These are phyloP conservation scores for Pholiota microspora DNA, from an alignment of 768 basidiomycete species.

Conservation along the genomic window DNA sequence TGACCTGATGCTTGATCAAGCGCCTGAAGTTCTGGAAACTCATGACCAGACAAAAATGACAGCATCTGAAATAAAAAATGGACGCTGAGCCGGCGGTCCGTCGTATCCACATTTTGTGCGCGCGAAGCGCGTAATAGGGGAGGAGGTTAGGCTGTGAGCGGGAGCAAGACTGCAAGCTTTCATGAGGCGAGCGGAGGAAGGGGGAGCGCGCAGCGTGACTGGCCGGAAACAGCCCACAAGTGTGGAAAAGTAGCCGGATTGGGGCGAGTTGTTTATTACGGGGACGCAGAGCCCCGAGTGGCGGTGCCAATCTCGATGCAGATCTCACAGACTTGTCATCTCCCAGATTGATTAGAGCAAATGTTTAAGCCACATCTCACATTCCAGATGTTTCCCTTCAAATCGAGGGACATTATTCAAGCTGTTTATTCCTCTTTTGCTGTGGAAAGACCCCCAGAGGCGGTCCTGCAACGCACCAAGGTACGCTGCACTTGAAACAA, in stretches of 20 bases:
- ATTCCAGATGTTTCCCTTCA: conserved; percentile 11
- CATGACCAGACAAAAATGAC: neutral
- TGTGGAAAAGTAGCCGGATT: neutral
- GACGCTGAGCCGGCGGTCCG: conserved; percentile 3
- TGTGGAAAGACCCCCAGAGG: conserved; percentile 12
- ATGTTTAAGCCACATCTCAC: conserved; percentile 34
- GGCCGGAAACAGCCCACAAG: conserved; percentile 6
- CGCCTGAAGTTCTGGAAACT: neutral
- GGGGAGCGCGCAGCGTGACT: neutral
- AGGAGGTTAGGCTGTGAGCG: neutral
- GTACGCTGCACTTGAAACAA: conserved; percentile 14
- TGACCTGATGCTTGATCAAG: neutral
- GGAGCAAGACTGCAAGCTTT: neutral
- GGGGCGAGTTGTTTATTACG: neutral
- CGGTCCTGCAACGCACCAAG: no score
- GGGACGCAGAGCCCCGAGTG: neutral
- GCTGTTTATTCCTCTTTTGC: conserved; percentile 19
- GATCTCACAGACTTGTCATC: conserved; percentile 19
- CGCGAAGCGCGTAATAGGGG: neutral
- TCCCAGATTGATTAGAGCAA: conserved; percentile 23
- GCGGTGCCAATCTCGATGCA: conserved; percentile 16
- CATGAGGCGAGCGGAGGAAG: neutral
- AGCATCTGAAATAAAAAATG: neutral
- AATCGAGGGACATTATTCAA: conserved; percentile 22
- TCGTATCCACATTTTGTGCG: neutral